A percentile compares a stretch with the other conserved stretches of the same genome.
These are phyloP conservation scores for Plicaturopsis crispa DNA, from an alignment of 768 basidiomycete species.

Conservation along the genomic window DNA sequence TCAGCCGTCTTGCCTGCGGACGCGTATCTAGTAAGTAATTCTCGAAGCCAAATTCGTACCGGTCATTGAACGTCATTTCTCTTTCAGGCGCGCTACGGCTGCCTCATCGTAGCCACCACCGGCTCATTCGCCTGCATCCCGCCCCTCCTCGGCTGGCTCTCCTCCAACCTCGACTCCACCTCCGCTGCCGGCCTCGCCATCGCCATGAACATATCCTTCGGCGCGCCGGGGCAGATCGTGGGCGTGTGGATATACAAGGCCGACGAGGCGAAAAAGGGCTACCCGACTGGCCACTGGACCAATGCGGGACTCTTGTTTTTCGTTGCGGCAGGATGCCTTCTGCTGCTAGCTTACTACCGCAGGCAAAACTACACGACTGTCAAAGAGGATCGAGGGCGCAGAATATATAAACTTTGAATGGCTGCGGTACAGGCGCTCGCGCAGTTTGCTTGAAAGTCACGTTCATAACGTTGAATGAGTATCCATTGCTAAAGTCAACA, in stretches of 20 bases:
- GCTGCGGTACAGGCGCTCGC: too few species aligned
- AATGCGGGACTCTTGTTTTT: constrained; percentile 23
- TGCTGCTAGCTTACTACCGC: neutral
- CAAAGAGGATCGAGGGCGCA: too few species aligned
- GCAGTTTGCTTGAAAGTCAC: too few species aligned
- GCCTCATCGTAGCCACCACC: constrained; percentile 21
- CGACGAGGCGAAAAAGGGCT: constrained; percentile 19
- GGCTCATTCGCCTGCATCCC: constrained; percentile 26
- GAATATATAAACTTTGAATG: too few species aligned
- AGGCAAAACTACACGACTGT: neutral
- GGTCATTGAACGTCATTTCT: neutral
- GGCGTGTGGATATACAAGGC: constrained; percentile 21
- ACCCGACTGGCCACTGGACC: constrained; percentile 26
- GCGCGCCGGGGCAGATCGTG: constrained; percentile 28
- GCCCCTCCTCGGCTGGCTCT: constrained; percentile 27
- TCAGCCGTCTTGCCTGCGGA: constrained; percentile 1
- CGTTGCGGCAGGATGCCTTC: constrained; percentile 4
- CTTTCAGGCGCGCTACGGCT: constrained; percentile 20
- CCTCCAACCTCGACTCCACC: constrained; percentile 23
- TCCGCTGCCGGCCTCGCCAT: constrained; percentile 22
- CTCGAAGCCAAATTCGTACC: neutral
- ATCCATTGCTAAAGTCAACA: too few species aligned
- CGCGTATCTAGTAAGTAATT: constrained; percentile 4
- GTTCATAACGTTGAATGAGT: too few species aligned
- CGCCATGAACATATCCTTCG: constrained; percentile 24